phyloP scores from a whole-genome alignment of 2,329 filamentous ascomycete genomes.

The Graphilbum fragrans region DNA sequence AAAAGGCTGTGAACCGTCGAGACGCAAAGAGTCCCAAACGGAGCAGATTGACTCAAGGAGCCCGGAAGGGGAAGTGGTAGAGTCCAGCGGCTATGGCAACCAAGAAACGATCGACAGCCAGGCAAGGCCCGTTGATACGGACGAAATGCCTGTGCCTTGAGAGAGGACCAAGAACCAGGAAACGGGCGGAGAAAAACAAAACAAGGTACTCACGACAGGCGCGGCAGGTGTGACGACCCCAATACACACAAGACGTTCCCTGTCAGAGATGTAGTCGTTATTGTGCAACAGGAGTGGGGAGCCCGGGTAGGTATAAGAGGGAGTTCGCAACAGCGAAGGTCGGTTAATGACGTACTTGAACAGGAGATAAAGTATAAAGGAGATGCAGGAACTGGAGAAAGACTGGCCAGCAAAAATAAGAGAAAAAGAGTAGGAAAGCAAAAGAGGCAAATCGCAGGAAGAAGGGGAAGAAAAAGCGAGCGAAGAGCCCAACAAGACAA shows the following conservation, averaged over 20 bases:
- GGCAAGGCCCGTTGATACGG: not conserved
- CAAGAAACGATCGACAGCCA: no score
- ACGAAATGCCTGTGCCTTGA: not conserved
- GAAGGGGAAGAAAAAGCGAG: no score
- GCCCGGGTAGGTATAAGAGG: no score
- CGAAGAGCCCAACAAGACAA: no score
- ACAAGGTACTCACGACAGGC: not conserved
- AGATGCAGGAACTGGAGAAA: not conserved
- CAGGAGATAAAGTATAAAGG: not conserved
- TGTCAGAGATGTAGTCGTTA: not conserved
- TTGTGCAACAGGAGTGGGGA: no score
- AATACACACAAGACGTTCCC: conserved; percentile 1
- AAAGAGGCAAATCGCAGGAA: not conserved
- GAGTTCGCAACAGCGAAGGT: not conserved
- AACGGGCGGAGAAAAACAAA: not conserved
- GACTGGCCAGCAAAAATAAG: not conserved
- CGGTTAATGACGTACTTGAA: not conserved
- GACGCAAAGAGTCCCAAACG: no score
- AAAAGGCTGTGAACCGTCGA: no score
- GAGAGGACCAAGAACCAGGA: not conserved
- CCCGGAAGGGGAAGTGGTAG: no score
- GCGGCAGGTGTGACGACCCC: not conserved
- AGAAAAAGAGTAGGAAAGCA: not conserved
- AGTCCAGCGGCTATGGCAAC: no score
- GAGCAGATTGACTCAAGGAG: no score